Base-by-base conservation (phyloP, 257 asterid species). In the Echites panduratus region DNA sequence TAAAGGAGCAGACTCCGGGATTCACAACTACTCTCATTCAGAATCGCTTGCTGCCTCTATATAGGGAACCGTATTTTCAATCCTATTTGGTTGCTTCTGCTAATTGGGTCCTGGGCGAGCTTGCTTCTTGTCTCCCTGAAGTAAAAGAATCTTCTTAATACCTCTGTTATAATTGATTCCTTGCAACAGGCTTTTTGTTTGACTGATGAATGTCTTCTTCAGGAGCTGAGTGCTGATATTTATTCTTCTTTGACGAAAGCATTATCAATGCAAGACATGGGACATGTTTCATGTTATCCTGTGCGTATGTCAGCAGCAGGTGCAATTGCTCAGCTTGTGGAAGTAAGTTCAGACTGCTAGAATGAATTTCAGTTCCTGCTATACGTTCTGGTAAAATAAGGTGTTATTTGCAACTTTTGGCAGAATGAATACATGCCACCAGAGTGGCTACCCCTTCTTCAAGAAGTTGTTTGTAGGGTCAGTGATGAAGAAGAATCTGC, bases 81-180 rank as follows among this genome's bases (percentile, higher is more conserved):
- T 84, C 84, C 41, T 79, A 83, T 70, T 69, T 83, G 70, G 50
- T 83, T 73, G 87, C 87, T 63, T 75, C 87, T 26, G 87, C 87
- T 49, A 83, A 80, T 70, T 83, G 87, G 87, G 79, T 77, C 53
- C 77, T 83, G 49, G 84, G 84, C 73, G 84, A 83, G 82, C 84
- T 83, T 70, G 78, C 87, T 53, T 68, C 84, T 44, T 80, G 87
- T 59, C 72, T 83, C 41, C 82, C 87, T 26, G 82, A 83, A 70
- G 87, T 83, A 45, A 75, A 72, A 62, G 75, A 62, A 12, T 54
- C 19, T 70, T 56, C 45, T 66, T 29, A 11, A 57, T 8, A 24
- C 50, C 10, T 73, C 40, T 7, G 38, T 41, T 50, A 2, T 32
- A 5, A 41, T 12, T 63, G 62, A n/a, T 73, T 19, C 62, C 63